phyloP scores from a whole-genome alignment of 129 eudicot species.

The Flaveria linearis region DNA sequence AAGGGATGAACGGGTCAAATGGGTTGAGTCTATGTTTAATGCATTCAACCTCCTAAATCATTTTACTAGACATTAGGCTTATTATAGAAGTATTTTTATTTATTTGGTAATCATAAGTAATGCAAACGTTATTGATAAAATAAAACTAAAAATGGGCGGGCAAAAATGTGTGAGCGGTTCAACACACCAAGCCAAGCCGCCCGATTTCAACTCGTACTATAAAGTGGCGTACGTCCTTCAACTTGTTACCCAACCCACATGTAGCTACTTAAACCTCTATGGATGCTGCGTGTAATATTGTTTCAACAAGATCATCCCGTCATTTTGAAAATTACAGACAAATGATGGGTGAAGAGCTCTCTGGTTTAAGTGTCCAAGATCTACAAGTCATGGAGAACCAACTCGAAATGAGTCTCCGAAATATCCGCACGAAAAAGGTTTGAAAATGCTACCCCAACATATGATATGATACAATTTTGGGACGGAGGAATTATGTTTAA shows the following conservation, averaged over 20 bases:
- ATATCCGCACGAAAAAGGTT: slow-evolving; percentile 72
- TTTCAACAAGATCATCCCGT: slow-evolving; percentile 14
- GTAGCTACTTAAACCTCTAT: not conserved
- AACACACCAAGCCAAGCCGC: not conserved
- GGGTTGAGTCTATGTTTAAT: too few relatives aligned
- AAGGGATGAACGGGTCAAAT: too few relatives aligned
- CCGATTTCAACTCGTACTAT: not conserved
- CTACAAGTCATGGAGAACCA: slow-evolving; percentile 72
- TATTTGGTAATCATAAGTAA: not conserved
- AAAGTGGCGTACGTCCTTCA: not conserved
- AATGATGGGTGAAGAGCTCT: slow-evolving; percentile 82
- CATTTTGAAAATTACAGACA: slow-evolving; percentile 42
- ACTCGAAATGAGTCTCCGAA: slow-evolving; percentile 72
- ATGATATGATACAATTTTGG: not conserved
- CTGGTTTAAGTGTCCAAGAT: slow-evolving; percentile 73
- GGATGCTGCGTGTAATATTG: not conserved
- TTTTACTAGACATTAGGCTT: not conserved
- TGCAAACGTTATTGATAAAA: not conserved
- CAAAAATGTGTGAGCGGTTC: slow-evolving; percentile 44
- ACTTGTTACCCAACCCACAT: not conserved
- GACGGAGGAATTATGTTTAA: not conserved
- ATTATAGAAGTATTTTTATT: not conserved
- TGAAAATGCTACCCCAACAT: slow-evolving; percentile 12
- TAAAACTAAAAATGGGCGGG: slow-evolving; percentile 50
- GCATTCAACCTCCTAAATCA: too few relatives aligned